A percentile compares a stretch with the other conserved stretches of the same genome.
These are phyloP conservation scores for Volvox africanus DNA, from an alignment of 139 green algal genomes.

Conservation along the genomic window DNA sequence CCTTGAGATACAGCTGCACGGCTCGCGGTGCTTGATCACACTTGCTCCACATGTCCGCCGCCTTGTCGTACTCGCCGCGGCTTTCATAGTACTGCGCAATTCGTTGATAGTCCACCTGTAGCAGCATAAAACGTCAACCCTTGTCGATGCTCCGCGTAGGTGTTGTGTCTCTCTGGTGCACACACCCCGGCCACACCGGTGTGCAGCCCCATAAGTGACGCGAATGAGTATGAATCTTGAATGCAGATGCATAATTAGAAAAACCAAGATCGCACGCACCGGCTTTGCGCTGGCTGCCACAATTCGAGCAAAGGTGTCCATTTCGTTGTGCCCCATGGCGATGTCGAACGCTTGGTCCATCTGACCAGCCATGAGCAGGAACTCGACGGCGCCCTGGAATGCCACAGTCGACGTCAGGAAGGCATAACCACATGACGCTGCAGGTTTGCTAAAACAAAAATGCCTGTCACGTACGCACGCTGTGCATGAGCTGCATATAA, in stretches of 20 bases:
- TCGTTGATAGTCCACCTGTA: conserved; percentile 56
- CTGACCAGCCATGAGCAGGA: conserved; percentile 75
- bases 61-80: conserved; percentile 70
- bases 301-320: conserved; percentile 79
- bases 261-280: neutral
- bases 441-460: no score
- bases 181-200: no score
- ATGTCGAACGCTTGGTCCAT: conserved; percentile 82
- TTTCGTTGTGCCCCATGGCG: conserved; percentile 72
- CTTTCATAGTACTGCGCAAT: conserved; percentile 76
- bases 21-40: conserved; percentile 66
- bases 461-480: no score
- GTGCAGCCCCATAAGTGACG: no score
- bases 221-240: no score
- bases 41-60: conserved; percentile 71
- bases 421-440: neutral
- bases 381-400: conserved; percentile 70
- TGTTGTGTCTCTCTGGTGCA: no score
- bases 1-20: conserved; percentile 75
- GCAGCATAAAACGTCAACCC: neutral
- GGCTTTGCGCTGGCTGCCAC: conserved; percentile 53
- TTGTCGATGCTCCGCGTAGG: no score
- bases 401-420: neutral
- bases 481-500: no score
- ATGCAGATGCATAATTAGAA: no score